Base-by-base conservation (phyloP, 164 flowering plant genomes). In the Liquidambar formosana region DNA sequence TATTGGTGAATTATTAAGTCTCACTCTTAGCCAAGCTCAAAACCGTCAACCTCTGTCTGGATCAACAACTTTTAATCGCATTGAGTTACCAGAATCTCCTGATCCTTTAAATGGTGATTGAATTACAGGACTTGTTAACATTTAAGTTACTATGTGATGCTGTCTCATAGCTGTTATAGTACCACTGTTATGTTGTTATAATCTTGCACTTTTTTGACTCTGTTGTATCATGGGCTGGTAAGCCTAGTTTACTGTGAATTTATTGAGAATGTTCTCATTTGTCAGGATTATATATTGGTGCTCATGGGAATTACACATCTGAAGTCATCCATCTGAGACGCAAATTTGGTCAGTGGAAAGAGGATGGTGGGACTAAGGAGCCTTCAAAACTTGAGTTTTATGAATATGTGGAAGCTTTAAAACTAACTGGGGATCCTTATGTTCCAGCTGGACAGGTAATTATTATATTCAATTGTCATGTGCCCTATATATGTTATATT, bases 391-490 rank as follows among this genome's bases (percentile, higher is more conserved):
- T 91, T 53, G 95, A 93, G 74, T 91, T 95, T 76, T 95, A 93
- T 80, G 99, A 95, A 78, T 95, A 95, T 78, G 97, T 95, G 57
- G 99, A 95, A 78, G 99, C 99, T 61, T 59, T 86, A 53, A 95
- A 95, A 74, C 57, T 95, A 63, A 93, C 93, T 41, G 99, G 99
- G 67, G 98, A 95, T 84, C 92, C 90, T 69, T 84, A 86, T 83
- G 88, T 93, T 28, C 99, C 99, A 18, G 99, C 98, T 64, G 99
- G 99, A 57, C 89, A 93, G 96, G 99, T 95, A 74, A 70, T 62
- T 28, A 43, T 47, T 12, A 43, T 54, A 33, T 5, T 66, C 16
- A 19, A 26, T 60, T 46, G 33, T 28, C 57, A 5, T n/a, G n/a
- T n/a, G n/a, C 41, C 41, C 2, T 33, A 2, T 33, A 33, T 2